Evolutionary conservation across 805 yeast genomes (phyloP).

Genomic region (Candida sithepensis): DNA sequence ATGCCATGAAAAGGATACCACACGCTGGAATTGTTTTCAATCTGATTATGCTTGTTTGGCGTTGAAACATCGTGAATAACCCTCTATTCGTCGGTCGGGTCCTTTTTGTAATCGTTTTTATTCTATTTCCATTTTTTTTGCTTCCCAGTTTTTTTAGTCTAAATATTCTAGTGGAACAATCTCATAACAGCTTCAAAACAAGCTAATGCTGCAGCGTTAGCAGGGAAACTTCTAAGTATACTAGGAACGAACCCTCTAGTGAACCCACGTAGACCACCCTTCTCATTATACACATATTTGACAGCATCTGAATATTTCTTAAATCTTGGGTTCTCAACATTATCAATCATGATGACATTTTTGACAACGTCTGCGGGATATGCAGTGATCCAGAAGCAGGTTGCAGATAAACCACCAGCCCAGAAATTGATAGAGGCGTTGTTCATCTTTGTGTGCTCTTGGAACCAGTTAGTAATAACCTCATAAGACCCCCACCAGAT

Average conservation of each 20-base stretch:
- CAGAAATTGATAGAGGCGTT: constrained; percentile 78
- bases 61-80: too few relatives aligned
- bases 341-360: constrained; percentile 80
- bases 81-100: neutral
- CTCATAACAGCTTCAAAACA: constrained; percentile 86
- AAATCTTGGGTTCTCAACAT: constrained; percentile 66
- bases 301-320: constrained; percentile 72
- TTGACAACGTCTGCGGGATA: constrained; percentile 88
- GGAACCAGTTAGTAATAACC: constrained; percentile 65
- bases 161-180: constrained; percentile 14
- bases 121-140: neutral
- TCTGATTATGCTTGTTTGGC: too few relatives aligned
- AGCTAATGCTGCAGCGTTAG: constrained; percentile 89
- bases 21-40: too few relatives aligned
- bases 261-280: constrained; percentile 66
- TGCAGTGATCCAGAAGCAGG: constrained; percentile 85
- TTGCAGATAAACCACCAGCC: constrained; percentile 87
- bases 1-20: too few relatives aligned
- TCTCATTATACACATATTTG: constrained; percentile 54
- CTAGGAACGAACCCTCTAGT: constrained; percentile 80
- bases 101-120: neutral
- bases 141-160: neutral
- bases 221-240: constrained; percentile 82
- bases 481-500: constrained; percentile 97
- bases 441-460: constrained; percentile 59